Percentiles rank a stretch among this genome's conserved stretches.
Conservation (phyloP, 495 filamentous ascomycete genomes). For the Penicillium argentinense region DNA sequence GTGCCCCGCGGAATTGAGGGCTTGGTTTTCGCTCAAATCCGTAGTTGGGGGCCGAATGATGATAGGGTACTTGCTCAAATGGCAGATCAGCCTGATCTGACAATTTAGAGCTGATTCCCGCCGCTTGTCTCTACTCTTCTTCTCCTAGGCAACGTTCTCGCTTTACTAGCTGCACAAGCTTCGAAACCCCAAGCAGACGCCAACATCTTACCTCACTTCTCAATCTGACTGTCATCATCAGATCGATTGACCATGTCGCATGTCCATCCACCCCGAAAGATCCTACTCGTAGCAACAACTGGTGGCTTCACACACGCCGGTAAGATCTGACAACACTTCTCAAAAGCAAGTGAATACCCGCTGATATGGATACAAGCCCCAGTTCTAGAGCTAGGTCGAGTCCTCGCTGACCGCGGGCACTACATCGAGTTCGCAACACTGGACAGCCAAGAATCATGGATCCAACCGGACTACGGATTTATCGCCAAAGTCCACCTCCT, state of each 20-base stretch:
- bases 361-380: conserved; percentile 24
- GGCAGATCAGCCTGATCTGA: no score
- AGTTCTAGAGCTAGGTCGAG: conserved; percentile 36
- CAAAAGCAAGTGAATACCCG: not conserved
- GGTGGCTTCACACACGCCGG: conserved; percentile 30
- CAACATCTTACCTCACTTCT: not conserved
- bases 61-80: no score
- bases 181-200: no score
- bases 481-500: conserved; percentile 23
- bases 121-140: no score
- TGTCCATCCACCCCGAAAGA: conserved; percentile 23
- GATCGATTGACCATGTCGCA: not conserved
- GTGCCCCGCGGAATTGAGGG: no score
- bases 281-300: conserved; percentile 26
- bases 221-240: not conserved
- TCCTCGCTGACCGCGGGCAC: conserved; percentile 35
- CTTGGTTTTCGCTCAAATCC: no score
- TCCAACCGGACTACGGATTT: conserved; percentile 25
- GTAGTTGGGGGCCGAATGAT: no score
- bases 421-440: conserved; percentile 39
- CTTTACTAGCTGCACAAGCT: no score
- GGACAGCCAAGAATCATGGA: conserved; percentile 33
- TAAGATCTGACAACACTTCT: conserved; percentile 15
- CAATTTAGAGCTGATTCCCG: no score
- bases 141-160: no score